phyloP scores from a whole-genome alignment of 2,329 filamentous ascomycete genomes.

The Microcyclosporella mali region DNA sequence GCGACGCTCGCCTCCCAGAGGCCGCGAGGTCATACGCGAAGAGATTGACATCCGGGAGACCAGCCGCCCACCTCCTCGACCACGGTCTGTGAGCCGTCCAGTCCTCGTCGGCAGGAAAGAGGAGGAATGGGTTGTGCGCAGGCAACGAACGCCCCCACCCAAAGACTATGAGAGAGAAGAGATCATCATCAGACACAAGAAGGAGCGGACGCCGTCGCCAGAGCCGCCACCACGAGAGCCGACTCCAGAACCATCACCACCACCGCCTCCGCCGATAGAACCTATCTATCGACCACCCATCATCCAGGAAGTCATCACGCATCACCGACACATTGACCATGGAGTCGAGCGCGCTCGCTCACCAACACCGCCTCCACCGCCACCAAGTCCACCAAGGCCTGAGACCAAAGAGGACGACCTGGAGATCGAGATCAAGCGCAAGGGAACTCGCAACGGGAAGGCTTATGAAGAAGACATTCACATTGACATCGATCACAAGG shows the following conservation, averaged over 20 bases:
- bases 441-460: conserved; percentile 41
- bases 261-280: conserved; percentile 48
- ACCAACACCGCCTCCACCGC: conserved; percentile 40
- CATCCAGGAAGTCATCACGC: conserved; percentile 82
- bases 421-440: conserved; percentile 52
- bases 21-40: conserved; percentile 17
- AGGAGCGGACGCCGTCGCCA: conserved; percentile 26
- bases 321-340: conserved; percentile 81
- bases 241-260: conserved; percentile 49
- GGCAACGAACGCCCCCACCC: conserved; percentile 34
- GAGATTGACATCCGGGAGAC: conserved; percentile 37
- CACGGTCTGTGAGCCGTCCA: conserved; percentile 28
- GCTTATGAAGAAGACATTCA: conserved; percentile 61
- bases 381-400: conserved; percentile 7
- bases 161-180: conserved; percentile 33
- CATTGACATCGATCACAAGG: conserved; percentile 51
- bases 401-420: conserved; percentile 41
- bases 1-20: conserved; percentile 22
- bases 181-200: conserved; percentile 42
- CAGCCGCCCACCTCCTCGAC: conserved; percentile 24
- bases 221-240: conserved; percentile 27
- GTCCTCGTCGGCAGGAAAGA: conserved; percentile 31
- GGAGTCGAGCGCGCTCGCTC: conserved; percentile 47
- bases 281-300: conserved; percentile 72
- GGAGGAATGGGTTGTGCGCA: conserved; percentile 34